Percentiles rank a stretch among this genome's conserved stretches.
Evolutionary conservation across 805 yeast species (phyloP).

Genomic region (Blastobotrys muscicola): DNA sequence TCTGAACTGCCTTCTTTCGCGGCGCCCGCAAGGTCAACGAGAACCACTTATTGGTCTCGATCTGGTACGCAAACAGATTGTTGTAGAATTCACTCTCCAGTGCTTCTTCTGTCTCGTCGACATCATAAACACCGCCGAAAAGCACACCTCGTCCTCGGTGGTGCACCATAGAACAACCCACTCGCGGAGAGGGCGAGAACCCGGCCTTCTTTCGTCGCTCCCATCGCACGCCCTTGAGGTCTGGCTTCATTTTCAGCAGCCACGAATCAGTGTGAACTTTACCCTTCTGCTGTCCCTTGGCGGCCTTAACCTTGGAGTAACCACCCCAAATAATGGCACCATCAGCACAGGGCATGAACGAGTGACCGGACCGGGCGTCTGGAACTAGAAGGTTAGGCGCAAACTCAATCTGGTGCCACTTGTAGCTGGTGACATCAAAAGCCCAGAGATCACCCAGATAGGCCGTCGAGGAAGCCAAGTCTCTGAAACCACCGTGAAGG

Average conservation of each 20-base stretch:
- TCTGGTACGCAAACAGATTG: conserved; percentile 68
- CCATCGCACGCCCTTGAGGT: conserved; percentile 68
- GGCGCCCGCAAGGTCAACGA: conserved; percentile 53
- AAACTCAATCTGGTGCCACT: conserved; percentile 84
- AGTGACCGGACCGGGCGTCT: conserved; percentile 90
- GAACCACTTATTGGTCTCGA: conserved; percentile 85
- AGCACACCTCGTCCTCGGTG: conserved; percentile 88
- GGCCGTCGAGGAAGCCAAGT: conserved; percentile 73
- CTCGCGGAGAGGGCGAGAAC: conserved; percentile 83
- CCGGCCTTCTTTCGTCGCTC: conserved; percentile 87
- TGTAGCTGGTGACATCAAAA: conserved; percentile 79
- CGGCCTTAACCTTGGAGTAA: conserved; percentile 81
- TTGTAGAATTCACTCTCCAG: conserved; percentile 79
- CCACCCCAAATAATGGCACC: conserved; percentile 92
- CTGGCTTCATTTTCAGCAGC: conserved; percentile 79
- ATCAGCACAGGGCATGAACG: conserved; percentile 63
- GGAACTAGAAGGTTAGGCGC: conserved; percentile 76
- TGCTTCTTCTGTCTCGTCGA: conserved; percentile 90
- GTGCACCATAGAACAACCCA: conserved; percentile 82
- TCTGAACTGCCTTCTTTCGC: conserved; percentile 39
- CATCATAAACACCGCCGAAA: conserved; percentile 94
- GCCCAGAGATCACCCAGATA: conserved; percentile 85
- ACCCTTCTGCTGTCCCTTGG: conserved; percentile 77
- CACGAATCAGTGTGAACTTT: conserved; percentile 81
- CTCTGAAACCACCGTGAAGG: conserved; percentile 88